These are phyloP conservation scores for Butyriboletus appendiculatus DNA, from an alignment of 1,284 basidiomycete genomes.

Conservation along the genomic window DNA sequence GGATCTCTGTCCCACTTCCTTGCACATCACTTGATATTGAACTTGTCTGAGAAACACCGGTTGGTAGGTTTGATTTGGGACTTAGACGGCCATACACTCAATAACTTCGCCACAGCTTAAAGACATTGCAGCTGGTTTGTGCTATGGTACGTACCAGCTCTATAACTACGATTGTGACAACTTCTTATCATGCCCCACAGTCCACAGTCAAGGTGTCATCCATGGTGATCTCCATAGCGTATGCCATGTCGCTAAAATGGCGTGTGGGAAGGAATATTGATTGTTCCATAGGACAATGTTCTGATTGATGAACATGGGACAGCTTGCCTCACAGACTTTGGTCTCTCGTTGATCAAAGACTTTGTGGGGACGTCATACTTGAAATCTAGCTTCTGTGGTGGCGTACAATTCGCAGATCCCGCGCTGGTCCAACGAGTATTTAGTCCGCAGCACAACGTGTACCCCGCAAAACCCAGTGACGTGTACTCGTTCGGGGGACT, in stretches of 20 bases:
- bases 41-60: conserved; percentile 5
- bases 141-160: conserved; percentile 25
- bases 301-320: conserved; percentile 24
- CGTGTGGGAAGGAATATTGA: not conserved
- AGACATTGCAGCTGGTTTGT: conserved; percentile 28
- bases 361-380: conserved; percentile 36
- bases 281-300: conserved; percentile 28
- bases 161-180: not conserved
- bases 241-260: not conserved
- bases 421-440: conserved; percentile 27
- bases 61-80: conserved; percentile 14
- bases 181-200: conserved; percentile 9
- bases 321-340: conserved; percentile 38
- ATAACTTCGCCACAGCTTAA: conserved; percentile 16
- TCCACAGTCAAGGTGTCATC: conserved; percentile 21
- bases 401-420: conserved; percentile 39
- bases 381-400: conserved; percentile 34
- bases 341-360: conserved; percentile 37
- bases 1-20: conserved; percentile 29
- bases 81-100: not conserved
- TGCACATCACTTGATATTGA: not conserved
- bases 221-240: conserved; percentile 35
- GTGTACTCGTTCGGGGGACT: conserved; percentile 37
- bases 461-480: conserved; percentile 30
- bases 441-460: not conserved